Evolutionary conservation across 129 eudicot genomes (phyloP).

Genomic region (Calendula officinalis): DNA sequence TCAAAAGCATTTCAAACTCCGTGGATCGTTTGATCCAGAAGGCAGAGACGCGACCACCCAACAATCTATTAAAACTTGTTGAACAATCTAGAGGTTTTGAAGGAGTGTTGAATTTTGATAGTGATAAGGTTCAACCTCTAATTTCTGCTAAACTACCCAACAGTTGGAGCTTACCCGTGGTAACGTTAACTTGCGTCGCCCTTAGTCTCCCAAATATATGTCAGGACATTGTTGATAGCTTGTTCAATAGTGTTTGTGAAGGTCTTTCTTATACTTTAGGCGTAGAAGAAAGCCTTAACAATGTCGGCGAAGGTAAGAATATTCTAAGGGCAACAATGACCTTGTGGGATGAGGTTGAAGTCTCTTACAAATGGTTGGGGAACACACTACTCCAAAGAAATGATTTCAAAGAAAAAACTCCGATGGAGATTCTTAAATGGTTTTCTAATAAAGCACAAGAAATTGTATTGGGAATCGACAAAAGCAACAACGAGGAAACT

Average conservation of each 20-base stretch:
- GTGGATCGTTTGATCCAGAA: background rate
- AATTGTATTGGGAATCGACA: background rate
- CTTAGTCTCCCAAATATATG: background rate
- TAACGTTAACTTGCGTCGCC: background rate
- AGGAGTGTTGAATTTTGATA: background rate
- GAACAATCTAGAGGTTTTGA: background rate
- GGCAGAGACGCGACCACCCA: background rate
- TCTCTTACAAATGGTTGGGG: background rate
- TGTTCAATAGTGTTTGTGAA: background rate
- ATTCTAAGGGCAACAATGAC: background rate
- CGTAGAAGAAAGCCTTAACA: background rate
- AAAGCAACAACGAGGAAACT: background rate
- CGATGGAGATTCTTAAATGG: background rate
- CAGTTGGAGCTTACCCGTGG: background rate
- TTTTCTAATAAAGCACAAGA: background rate
- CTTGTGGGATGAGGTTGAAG: background rate
- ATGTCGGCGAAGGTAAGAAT: background rate
- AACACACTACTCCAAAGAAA: background rate
- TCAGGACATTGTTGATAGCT: background rate
- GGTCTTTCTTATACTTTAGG: background rate
- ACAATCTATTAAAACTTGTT: background rate
- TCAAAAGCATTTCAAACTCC: background rate
- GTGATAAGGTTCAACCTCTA: background rate
- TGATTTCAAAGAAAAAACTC: background rate
- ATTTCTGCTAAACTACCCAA: background rate